These are phyloP conservation scores for Zychaea mexicana DNA, from an alignment of 371 early-diverging fungal species.

Conservation along the genomic window DNA sequence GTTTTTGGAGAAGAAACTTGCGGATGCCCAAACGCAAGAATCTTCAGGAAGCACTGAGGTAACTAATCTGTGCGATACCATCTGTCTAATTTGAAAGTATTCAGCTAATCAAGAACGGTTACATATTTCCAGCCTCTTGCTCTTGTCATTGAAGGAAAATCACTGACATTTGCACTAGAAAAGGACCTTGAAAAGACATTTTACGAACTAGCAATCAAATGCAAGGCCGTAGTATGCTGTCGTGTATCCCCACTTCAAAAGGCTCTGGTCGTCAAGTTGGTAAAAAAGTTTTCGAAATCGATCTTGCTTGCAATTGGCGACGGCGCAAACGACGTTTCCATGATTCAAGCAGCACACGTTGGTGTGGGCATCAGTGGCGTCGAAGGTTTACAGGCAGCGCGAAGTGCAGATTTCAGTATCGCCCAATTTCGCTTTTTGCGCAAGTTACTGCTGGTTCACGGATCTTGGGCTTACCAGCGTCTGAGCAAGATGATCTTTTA, in stretches of 20 bases:
- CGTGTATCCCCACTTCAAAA: conserved; percentile 95
- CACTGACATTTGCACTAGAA: conserved; percentile 70
- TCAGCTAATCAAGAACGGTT: no score
- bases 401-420: conserved; percentile 96
- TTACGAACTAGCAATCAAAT: conserved; percentile 74
- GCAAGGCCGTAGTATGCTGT: conserved; percentile 90
- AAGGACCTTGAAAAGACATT: conserved; percentile 69
- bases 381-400: conserved; percentile 97
- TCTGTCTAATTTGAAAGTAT: no score
- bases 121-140: conserved; percentile 47
- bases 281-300: conserved; percentile 76
- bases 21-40: conserved; percentile 42
- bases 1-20: conserved; percentile 71
- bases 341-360: conserved; percentile 98
- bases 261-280: conserved; percentile 87
- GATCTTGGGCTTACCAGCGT: conserved; percentile 92
- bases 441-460: conserved; percentile 91
- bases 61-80: no score
- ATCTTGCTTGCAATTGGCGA: conserved; percentile 93
- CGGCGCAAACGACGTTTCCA: conserved; percentile 98
- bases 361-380: conserved; percentile 97
- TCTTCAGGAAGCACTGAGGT: conserved; percentile 35
- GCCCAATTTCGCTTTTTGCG: conserved; percentile 90
- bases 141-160: conserved; percentile 71
- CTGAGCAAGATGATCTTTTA: conserved; percentile 85